These are phyloP conservation scores for Daldinia sp. DNA, from an alignment of 2,329 filamentous ascomycete genomes.

Conservation along the genomic window DNA sequence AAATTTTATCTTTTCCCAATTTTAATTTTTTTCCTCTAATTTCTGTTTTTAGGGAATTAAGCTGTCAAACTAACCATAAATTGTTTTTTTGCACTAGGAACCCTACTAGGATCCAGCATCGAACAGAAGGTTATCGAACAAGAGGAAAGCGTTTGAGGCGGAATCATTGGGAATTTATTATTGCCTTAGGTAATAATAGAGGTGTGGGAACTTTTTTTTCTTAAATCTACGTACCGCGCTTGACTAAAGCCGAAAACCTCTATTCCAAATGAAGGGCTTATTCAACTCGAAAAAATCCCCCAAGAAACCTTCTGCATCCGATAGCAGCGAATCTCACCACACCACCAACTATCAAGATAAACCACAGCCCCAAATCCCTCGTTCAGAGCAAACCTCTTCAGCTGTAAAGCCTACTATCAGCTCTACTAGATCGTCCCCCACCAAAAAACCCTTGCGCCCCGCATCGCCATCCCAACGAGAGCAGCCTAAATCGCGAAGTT, in stretches of 20 bases:
- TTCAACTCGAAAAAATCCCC: constrained; percentile 48
- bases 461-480: constrained; percentile 44
- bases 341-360: constrained; percentile 38
- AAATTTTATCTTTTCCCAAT: not conserved
- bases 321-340: constrained; percentile 42
- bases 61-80: constrained; percentile 19
- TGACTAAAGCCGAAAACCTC: constrained; percentile 26
- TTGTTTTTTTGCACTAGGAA: constrained; percentile 24
- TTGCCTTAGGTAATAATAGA: constrained; percentile 39
- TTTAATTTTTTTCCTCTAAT: not conserved
- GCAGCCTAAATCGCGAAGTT: constrained; percentile 52
- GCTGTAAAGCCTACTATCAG: constrained; percentile 39
- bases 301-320: constrained; percentile 46
- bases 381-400: constrained; percentile 40
- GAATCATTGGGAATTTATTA: constrained; percentile 25
- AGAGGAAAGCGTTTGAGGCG: constrained; percentile 10
- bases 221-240: constrained; percentile 23
- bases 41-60: not conserved
- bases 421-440: constrained; percentile 35
- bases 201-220: constrained; percentile 33
- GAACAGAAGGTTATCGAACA: constrained; percentile 31
- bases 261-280: constrained; percentile 48
- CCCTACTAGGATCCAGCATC: constrained; percentile 32
- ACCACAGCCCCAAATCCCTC: constrained; percentile 36
- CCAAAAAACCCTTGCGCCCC: constrained; percentile 43